Base-by-base conservation (phyloP, 352 stramenopile species). In the Phytophthora pinifolia region DNA sequence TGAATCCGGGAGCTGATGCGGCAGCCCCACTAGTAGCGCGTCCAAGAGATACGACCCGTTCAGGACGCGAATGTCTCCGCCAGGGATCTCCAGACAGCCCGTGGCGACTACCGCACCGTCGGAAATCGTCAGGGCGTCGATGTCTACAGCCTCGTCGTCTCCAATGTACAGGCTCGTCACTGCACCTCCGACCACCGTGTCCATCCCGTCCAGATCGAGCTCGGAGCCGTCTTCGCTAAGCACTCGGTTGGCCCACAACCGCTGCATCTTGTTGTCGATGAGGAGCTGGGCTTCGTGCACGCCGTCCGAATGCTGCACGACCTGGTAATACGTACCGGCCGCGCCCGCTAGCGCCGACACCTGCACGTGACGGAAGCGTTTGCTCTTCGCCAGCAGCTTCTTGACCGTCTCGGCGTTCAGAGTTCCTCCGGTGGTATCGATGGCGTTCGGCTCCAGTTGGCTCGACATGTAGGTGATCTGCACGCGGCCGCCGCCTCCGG, bases 381-480 rank as follows among this genome's bases (percentile, higher is more conserved):
- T 59, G 9, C 46, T 59, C 17, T 62, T 62, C 7, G 54, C 51
- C 8, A 79, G 45, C 17, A 70, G 33, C 4, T 70, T 57, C 35
- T 58, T 63, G 1, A 66, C 47, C 17, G 57, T 42, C 9, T 54
- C 43, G 13, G 39, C 33, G 1, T 56, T 41, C 5, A 90, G 18
- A 3, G 42, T 62, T 15, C 80, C 80, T 27, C 80, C 80, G 1
- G 72, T 75, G n/a, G 72, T 75, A 49, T 87, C 74, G 7, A 90
- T 71, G 1, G 70, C 63, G 45, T 70, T 49, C 10, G 74, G 70
- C n/a, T 82, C 57, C 0, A 90, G 55, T 46, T 88, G 76, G 27
- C 80, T 88, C 15, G 80, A 90, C 38, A 76, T 73, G 56, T 76
- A 90, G 15, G 71, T 67, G 27, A 90, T 81, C 61, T 86, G 79